Conservation (phyloP, 768 basidiomycete species). For the Clitopilus hobsonii region DNA sequence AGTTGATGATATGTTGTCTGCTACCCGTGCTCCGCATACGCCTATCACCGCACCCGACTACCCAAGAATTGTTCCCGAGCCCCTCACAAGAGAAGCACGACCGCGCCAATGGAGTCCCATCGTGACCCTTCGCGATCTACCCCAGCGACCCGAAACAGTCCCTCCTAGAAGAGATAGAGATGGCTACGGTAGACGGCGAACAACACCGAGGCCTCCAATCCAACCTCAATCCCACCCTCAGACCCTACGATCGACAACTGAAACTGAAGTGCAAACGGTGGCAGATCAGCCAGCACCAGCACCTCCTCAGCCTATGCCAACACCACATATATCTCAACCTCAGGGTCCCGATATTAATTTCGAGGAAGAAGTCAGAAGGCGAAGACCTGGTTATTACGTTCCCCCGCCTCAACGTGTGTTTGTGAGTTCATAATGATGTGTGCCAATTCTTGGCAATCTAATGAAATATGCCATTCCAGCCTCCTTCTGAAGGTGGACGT, state of each 20-base stretch:
- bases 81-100: slow-evolving; percentile 29
- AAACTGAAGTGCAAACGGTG: not conserved
- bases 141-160: slow-evolving; percentile 22
- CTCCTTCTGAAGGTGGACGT: slow-evolving; percentile 9
- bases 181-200: slow-evolving; percentile 1
- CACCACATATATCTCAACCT: not conserved
- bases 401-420: slow-evolving; percentile 18
- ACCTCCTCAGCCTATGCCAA: not conserved
- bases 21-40: slow-evolving; percentile 30
- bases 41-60: slow-evolving; percentile 44
- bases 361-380: slow-evolving; percentile 1
- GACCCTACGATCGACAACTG: not conserved
- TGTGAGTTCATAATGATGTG: too few species aligned
- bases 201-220: slow-evolving; percentile 2
- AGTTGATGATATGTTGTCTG: slow-evolving; percentile 49
- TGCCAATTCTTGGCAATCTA: too few species aligned
- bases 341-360: slow-evolving; percentile 3
- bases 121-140: slow-evolving; percentile 22
- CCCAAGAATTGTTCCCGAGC: slow-evolving; percentile 51
- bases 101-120: slow-evolving; percentile 31
- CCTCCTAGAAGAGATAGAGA: slow-evolving; percentile 12
- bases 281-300: slow-evolving; percentile 2
- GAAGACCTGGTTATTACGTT: not conserved
- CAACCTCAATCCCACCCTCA: not conserved
- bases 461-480: not conserved